Conservation (phyloP, 805 yeast species). For the Lipomyces starkeyi region DNA sequence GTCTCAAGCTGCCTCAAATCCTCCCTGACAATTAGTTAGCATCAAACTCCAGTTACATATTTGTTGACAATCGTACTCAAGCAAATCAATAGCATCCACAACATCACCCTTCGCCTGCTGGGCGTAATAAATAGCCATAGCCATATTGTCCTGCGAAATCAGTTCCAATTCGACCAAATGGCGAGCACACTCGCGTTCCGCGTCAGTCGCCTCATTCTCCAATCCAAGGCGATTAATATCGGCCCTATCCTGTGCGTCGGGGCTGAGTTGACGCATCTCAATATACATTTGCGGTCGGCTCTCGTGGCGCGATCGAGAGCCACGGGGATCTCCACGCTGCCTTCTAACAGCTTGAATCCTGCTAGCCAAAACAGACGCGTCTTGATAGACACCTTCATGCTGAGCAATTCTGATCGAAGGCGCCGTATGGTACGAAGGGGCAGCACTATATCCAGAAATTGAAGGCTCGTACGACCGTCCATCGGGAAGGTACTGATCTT, state of each 20-base stretch:
- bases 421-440: conserved; percentile 18
- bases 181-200: conserved; percentile 31
- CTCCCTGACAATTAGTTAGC: conserved; percentile 21
- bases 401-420: conserved; percentile 11
- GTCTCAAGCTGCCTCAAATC: conserved; percentile 27
- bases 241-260: conserved; percentile 36
- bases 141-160: conserved; percentile 31
- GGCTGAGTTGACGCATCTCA: conserved; percentile 34
- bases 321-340: conserved; percentile 6
- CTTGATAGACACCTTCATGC: neutral
- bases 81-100: conserved; percentile 33
- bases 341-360: conserved; percentile 23
- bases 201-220: conserved; percentile 30
- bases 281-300: conserved; percentile 21
- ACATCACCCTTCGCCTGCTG: conserved; percentile 35
- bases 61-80: conserved; percentile 19
- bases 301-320: conserved; percentile 17
- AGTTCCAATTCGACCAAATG: conserved; percentile 33
- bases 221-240: conserved; percentile 32
- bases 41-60: neutral
- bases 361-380: conserved; percentile 13
- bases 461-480: conserved; percentile 12
- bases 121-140: conserved; percentile 34
- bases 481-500: neutral
- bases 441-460: conserved; percentile 14